Conservation (phyloP, 1,284 basidiomycete genomes). For the Ceratobasidium theobromae region DNA sequence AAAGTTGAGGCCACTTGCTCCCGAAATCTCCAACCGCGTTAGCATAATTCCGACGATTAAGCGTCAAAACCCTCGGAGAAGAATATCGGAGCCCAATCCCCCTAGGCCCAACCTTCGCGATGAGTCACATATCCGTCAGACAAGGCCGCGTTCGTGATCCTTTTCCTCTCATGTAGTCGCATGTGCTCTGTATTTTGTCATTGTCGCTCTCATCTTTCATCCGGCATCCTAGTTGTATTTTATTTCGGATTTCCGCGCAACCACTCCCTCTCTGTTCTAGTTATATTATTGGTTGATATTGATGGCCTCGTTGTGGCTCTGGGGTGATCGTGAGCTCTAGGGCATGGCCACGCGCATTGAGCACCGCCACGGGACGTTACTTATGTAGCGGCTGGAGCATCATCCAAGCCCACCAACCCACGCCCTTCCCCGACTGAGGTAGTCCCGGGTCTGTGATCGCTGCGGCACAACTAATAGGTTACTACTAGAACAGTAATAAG, state of each 20-base stretch:
- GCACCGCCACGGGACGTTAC: slow-evolving; percentile 8
- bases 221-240: no score
- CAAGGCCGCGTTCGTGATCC: neutral
- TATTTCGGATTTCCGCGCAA: no score
- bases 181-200: no score
- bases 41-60: neutral
- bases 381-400: slow-evolving; percentile 1
- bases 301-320: neutral
- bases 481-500: neutral
- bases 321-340: neutral
- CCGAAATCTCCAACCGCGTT: neutral
- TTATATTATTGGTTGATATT: neutral
- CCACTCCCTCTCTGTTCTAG: neutral
- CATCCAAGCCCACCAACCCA: slow-evolving; percentile 21
- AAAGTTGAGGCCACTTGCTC: neutral
- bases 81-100: neutral
- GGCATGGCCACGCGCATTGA: neutral
- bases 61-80: neutral
- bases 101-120: neutral
- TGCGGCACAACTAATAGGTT: neutral
- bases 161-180: no score
- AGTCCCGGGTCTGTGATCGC: neutral
- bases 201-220: no score
- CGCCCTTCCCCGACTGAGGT: slow-evolving; percentile 6
- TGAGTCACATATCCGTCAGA: neutral